Evolutionary conservation across 2,329 filamentous ascomycete species (phyloP), one percentile per base, ranked within the genome.

Genomic region (Cytospora piceicola): DNA sequence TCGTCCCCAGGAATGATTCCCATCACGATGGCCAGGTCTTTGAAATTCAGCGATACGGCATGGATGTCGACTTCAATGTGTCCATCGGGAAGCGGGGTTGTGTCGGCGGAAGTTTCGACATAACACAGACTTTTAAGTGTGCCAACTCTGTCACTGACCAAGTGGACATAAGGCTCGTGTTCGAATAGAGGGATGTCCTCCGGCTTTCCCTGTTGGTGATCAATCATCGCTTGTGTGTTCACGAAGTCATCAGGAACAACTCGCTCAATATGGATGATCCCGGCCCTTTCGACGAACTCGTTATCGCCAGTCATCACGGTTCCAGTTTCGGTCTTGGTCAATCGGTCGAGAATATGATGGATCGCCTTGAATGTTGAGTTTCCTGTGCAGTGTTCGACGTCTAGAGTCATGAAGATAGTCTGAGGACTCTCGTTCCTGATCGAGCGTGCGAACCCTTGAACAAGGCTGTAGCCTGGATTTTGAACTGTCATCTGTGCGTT

Each of bases 1-100:
- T 56, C 54, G 30, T 56, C 32, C 30, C 32, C 54, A 22, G 58
- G 58, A 14, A 61, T 24, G 8, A 61, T 61, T n/a, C 58, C 58
- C 58, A 61, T 61, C 4, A 24, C 22, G 22, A 61, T 39, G 32
- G 49, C 58, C 12, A 61, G 24, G 30, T 61, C 58, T 32, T 60
- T 60, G 29, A 60, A 52, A 34, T 60, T 60, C 58, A 60, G 36
- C 12, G 32, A 58, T 20, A 42, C 29, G 17, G 42, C 42, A n/a
- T n/a, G 15, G 6, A 46, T n/a, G 11, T 46, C 42, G 20, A 46
- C 42, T n/a, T 46, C 42, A 7, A 46, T 7, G 7, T 46, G 7
- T 2, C 20, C 20, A 5, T 46, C 42, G 6, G 14, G 11, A 12
- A 46, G 17, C 7, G 42, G 42, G 11, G 7, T 7, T 3, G 17